Conservation (phyloP, 2,329 filamentous ascomycete genomes). For the Alternaria incomplexa region DNA sequence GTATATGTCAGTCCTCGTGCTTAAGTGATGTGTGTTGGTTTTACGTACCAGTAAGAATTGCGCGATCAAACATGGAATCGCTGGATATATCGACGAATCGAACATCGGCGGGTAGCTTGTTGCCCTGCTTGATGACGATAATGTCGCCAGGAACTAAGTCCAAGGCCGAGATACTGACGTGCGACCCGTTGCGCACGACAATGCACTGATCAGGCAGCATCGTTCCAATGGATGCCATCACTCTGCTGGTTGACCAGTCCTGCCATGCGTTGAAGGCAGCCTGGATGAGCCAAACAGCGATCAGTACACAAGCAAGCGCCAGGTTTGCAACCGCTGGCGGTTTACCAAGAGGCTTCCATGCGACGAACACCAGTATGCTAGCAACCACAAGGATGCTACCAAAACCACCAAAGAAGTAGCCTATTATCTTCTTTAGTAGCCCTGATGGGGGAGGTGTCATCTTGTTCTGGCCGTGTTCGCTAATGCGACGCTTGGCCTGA, state of each 20-base stretch:
- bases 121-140: conserved; percentile 70
- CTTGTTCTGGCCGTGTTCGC: conserved; percentile 70
- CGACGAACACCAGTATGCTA: conserved; percentile 74
- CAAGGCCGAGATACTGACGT: conserved; percentile 57
- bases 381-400: conserved; percentile 73
- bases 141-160: conserved; percentile 77
- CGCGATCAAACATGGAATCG: conserved; percentile 74
- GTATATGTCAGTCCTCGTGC: conserved; percentile 10
- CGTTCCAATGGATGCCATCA: conserved; percentile 80
- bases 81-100: conserved; percentile 72
- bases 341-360: conserved; percentile 76
- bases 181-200: conserved; percentile 65
- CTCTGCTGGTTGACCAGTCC: conserved; percentile 76
- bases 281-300: conserved; percentile 70
- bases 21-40: neutral
- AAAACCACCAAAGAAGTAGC: conserved; percentile 81
- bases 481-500: conserved; percentile 61
- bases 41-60: conserved; percentile 68
- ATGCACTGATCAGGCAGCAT: conserved; percentile 79
- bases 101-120: conserved; percentile 76
- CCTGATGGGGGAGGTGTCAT: conserved; percentile 70
- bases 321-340: conserved; percentile 74
- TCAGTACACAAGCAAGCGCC: conserved; percentile 74
- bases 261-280: conserved; percentile 64
- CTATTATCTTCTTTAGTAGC: conserved; percentile 63